phyloP scores from a whole-genome alignment of 306 rosid genomes.

The Phaseolus lunatus region DNA sequence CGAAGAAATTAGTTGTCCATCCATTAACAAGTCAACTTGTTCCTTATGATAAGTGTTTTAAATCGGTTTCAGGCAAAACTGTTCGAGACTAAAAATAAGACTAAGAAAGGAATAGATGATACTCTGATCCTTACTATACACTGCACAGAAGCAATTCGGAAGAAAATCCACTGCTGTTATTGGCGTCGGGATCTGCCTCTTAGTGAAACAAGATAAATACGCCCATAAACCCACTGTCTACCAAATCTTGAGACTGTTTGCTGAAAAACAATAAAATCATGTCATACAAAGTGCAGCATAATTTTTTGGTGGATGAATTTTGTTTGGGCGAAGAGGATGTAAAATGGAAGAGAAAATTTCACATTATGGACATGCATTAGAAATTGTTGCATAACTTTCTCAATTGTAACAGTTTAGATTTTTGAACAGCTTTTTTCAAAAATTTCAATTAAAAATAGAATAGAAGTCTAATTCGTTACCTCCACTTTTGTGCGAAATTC shows the following conservation, averaged over 20 bases:
- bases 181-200: conserved; percentile 55
- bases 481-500: conserved; percentile 84
- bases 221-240: conserved; percentile 90
- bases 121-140: conserved; percentile 42
- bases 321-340: not conserved
- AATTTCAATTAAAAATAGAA: not conserved
- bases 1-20: conserved; percentile 15
- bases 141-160: conserved; percentile 15
- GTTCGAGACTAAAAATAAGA: conserved; percentile 5
- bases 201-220: conserved; percentile 76
- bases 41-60: conserved; percentile 25
- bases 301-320: not conserved
- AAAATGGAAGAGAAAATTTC: not conserved
- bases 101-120: conserved; percentile 30
- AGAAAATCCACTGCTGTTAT: conserved; percentile 52
- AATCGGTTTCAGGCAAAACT: conserved; percentile 40
- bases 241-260: conserved; percentile 66
- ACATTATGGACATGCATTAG: conserved; percentile 8
- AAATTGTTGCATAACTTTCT: conserved; percentile 12
- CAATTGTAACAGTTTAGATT: conserved; percentile 15
- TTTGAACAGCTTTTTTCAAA: conserved; percentile 7
- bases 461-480: conserved; percentile 59
- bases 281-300: conserved; percentile 32
- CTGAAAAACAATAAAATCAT: conserved; percentile 55
- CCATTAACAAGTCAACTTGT: conserved; percentile 21